These are phyloP conservation scores for Didymella sp. DNA, from an alignment of 2,329 filamentous ascomycete genomes.

Conservation along the genomic window DNA sequence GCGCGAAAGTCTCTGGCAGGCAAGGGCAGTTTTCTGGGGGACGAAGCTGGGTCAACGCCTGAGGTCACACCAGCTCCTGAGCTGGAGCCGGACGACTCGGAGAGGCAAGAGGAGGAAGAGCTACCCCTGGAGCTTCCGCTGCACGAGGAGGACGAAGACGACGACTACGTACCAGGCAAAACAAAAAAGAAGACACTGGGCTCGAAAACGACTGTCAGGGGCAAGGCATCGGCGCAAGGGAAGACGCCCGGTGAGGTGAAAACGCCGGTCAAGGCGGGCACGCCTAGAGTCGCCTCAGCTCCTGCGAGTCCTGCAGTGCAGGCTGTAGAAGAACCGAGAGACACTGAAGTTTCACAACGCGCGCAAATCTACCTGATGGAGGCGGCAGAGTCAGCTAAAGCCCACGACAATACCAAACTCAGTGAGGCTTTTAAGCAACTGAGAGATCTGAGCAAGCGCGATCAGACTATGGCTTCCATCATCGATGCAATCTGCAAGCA, in stretches of 20 bases:
- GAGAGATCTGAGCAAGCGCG: conserved; percentile 50
- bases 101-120: conserved; percentile 49
- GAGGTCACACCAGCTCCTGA: conserved; percentile 54
- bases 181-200: conserved; percentile 43
- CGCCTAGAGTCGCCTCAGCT: conserved; percentile 25
- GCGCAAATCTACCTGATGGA: conserved; percentile 51
- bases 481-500: conserved; percentile 55
- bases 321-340: conserved; percentile 19
- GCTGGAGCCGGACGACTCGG: conserved; percentile 49
- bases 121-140: conserved; percentile 39
- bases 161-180: conserved; percentile 53
- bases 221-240: conserved; percentile 41
- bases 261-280: conserved; percentile 40
- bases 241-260: conserved; percentile 42
- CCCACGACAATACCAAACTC: conserved; percentile 40
- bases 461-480: conserved; percentile 48
- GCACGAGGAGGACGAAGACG: conserved; percentile 55
- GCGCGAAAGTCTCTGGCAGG: conserved; percentile 52
- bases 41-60: conserved; percentile 55
- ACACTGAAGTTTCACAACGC: conserved; percentile 32
- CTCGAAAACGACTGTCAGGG: conserved; percentile 47
- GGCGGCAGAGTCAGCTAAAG: conserved; percentile 51
- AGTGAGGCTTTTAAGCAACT: conserved; percentile 53
- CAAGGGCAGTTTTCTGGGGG: conserved; percentile 50
- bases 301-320: conserved; percentile 29